Evolutionary conservation across 1,284 basidiomycete species (phyloP).

Genomic region (Anthracocystis walkeri): DNA sequence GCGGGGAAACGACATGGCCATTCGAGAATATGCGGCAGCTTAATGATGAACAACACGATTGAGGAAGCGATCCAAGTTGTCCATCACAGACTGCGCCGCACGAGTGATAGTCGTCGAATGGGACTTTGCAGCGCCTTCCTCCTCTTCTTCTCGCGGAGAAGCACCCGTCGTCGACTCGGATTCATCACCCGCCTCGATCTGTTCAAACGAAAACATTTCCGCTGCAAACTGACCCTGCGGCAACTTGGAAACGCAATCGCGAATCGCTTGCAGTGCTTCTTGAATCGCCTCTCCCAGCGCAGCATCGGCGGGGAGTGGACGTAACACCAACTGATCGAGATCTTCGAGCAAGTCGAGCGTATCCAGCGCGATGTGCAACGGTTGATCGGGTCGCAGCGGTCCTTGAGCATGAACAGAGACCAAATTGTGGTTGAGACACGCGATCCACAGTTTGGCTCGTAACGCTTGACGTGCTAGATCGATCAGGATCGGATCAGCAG

Average conservation of each 20-base stretch:
- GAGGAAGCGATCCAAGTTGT: slow-evolving; percentile 40
- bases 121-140: neutral
- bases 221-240: slow-evolving; percentile 20
- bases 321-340: slow-evolving; percentile 25
- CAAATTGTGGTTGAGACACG: slow-evolving; percentile 32
- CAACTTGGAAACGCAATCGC: slow-evolving; percentile 21
- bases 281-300: slow-evolving; percentile 7
- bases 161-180: slow-evolving; percentile 10
- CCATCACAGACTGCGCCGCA: slow-evolving; percentile 30
- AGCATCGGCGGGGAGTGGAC: neutral
- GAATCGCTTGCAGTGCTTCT: slow-evolving; percentile 20
- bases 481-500: slow-evolving; percentile 30
- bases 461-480: slow-evolving; percentile 39
- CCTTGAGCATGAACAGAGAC: slow-evolving; percentile 14
- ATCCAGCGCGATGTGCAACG: slow-evolving; percentile 44
- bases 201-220: slow-evolving; percentile 35
- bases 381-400: slow-evolving; percentile 35
- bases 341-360: slow-evolving; percentile 49
- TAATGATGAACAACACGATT: slow-evolving; percentile 3
- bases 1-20: neutral
- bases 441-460: slow-evolving; percentile 33
- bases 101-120: slow-evolving; percentile 30
- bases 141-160: neutral
- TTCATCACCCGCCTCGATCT: slow-evolving; percentile 28
- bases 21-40: slow-evolving; percentile 1